These are phyloP conservation scores for Linum tenue DNA, from an alignment of 345 rosid genomes.

Conservation along the genomic window DNA sequence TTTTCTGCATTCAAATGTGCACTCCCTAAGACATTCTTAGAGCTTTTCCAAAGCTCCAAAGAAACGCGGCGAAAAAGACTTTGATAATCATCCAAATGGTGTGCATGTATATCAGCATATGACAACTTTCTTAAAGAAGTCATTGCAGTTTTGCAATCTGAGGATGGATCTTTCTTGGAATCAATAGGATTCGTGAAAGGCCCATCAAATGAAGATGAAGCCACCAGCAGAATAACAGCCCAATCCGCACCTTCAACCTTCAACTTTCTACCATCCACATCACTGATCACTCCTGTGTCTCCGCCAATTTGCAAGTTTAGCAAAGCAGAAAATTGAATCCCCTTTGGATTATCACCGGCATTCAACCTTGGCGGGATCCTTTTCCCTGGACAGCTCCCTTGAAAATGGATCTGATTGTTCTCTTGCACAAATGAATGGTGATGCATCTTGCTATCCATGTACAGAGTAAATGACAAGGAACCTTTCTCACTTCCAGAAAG, in stretches of 20 bases:
- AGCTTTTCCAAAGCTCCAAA: conserved; percentile 45
- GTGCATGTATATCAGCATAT: conserved; percentile 53
- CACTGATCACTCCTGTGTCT: conserved; percentile 34
- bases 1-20: conserved; percentile 10
- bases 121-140: conserved; percentile 37
- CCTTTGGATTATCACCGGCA: conserved; percentile 39
- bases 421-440: conserved; percentile 43
- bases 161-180: conserved; percentile 55
- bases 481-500: conserved; percentile 57
- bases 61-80: conserved; percentile 68
- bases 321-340: conserved; percentile 58
- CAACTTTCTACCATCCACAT: conserved; percentile 49
- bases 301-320: conserved; percentile 58
- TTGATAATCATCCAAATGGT: conserved; percentile 67
- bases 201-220: conserved; percentile 79
- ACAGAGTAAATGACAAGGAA: conserved; percentile 52
- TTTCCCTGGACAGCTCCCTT: conserved; percentile 63
- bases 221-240: conserved; percentile 51
- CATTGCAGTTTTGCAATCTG: conserved; percentile 36
- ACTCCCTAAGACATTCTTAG: conserved; percentile 19
- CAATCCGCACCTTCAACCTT: conserved; percentile 70
- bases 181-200: conserved; percentile 62
- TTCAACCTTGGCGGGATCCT: conserved; percentile 41
- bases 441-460: conserved; percentile 50
- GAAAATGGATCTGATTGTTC: conserved; percentile 47